Base-by-base conservation (phyloP, 2,329 filamentous ascomycete species). In the Geoglossum cookeanum region DNA sequence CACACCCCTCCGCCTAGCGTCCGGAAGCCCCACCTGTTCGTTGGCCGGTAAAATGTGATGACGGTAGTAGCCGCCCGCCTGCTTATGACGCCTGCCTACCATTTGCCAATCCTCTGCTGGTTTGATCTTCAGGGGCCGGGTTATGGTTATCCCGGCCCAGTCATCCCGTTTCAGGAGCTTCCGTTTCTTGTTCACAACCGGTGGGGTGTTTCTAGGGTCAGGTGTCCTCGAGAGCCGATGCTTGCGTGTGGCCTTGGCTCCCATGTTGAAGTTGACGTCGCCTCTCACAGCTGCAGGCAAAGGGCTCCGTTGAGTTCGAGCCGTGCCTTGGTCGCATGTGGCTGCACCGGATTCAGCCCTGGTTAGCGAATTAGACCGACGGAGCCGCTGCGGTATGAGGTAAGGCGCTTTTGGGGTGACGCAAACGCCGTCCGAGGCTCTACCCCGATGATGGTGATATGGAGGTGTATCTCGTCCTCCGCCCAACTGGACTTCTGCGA, bases 91-190 rank as follows among this genome's bases (percentile, higher is more conserved):
- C 15, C n/a, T 55, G 54, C 54, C 54, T 32, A 55, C 35, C 11
- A 4, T 45, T 30, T 45, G 17, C 33, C 44, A 15, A 55, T 55
- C 37, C 37, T 6, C 35, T 13, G 54, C 39, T 6, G 54, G 29
- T 15, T 27, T 48, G 54, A 55, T 48, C 27, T 55, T 55, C 27
- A 55, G n/a, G 44, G 54, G 54, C n/a, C 30, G 29, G 37, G 37
- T 55, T 39, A 44, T 29, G 13, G 54, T 30, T 13, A 37, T 55
- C 11, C 32, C 54, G 8, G 45, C 54, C 54, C 54, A 55, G 33
- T 55, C 54, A 30, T 55, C 30, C 29, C 33, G 54, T 30, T 44
- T 48, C 22, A 55, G 29, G 32, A 55, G 54, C 11, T 55, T 32
- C 8, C 13, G 37, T n/a, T 48, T 55, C 37, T 15, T n/a, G 7